A percentile compares a stretch with the other conserved stretches of the same genome.
These are phyloP conservation scores for Biscogniauxia sp. DNA, from an alignment of 2,329 filamentous ascomycete species.

Conservation along the genomic window DNA sequence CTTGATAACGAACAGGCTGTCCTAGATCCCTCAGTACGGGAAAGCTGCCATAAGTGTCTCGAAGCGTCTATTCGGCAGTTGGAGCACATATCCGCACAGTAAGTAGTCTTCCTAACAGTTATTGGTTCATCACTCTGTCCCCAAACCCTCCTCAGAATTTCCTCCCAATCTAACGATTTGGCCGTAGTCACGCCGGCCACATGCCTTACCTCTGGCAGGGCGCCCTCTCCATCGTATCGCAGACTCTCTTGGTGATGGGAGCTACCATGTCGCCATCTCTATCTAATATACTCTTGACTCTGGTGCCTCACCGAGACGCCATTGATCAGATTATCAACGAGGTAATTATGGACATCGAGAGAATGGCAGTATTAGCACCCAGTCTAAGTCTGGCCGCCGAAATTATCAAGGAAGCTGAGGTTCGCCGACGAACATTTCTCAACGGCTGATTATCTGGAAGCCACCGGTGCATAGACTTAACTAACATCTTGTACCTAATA, in stretches of 20 bases:
- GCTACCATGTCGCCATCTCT: constrained; percentile 77
- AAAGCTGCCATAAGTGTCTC: constrained; percentile 77
- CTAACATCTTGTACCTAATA: constrained; percentile 9
- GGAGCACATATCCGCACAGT: constrained; percentile 76
- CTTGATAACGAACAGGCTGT: constrained; percentile 73
- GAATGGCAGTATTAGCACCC: constrained; percentile 71
- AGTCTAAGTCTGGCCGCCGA: constrained; percentile 75
- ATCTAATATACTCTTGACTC: constrained; percentile 58
- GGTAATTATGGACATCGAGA: constrained; percentile 72
- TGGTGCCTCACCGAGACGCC: constrained; percentile 56
- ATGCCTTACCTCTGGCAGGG: constrained; percentile 87
- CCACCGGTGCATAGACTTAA: constrained; percentile 7
- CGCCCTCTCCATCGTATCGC: constrained; percentile 77
- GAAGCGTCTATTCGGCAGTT: constrained; percentile 78
- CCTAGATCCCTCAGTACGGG: constrained; percentile 68
- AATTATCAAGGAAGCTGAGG: constrained; percentile 76
- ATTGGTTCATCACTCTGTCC: constrained; percentile 15
- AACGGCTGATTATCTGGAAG: constrained; percentile 40
- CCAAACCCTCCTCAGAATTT: constrained; percentile 16
- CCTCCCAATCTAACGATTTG: constrained; percentile 37
- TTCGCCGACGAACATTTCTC: constrained; percentile 63
- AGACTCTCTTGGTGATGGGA: constrained; percentile 79
- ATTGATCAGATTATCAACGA: constrained; percentile 76
- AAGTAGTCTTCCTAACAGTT: constrained; percentile 36
- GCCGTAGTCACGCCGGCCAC: constrained; percentile 69